phyloP scores from a whole-genome alignment of 108 stramenopile species.

The Schizochytrium sp. region DNA sequence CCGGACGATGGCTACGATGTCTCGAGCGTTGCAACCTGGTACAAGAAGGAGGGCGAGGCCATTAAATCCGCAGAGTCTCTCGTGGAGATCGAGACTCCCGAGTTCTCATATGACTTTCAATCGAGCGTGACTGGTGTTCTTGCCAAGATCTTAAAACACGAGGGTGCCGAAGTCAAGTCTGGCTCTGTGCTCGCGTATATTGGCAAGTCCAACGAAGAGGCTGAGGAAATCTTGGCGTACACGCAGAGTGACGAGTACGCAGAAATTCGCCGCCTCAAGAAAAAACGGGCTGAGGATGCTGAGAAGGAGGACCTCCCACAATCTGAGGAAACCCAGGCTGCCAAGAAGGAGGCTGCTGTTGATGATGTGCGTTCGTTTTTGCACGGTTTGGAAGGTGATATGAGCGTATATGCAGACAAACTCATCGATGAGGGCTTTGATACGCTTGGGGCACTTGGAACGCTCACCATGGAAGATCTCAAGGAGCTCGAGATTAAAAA shows the following conservation, averaged over 20 bases:
- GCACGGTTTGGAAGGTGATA: not conserved
- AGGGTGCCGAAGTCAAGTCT: constrained; percentile 10
- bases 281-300: constrained; percentile 29
- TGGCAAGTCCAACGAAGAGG: constrained; percentile 20
- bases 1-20: constrained; percentile 27
- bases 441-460: not conserved
- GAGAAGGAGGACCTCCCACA: constrained; percentile 1
- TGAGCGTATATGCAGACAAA: not conserved
- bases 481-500: constrained; percentile 10
- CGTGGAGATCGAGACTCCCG: constrained; percentile 58
- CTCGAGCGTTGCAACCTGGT: constrained; percentile 39
- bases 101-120: constrained; percentile 49
- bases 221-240: constrained; percentile 21
- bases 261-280: constrained; percentile 23
- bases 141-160: constrained; percentile 31
- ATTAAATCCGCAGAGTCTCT: not conserved
- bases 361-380: constrained; percentile 30
- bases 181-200: constrained; percentile 12
- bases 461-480: constrained; percentile 8
- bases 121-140: constrained; percentile 46
- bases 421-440: constrained; percentile 53
- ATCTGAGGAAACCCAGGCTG: not conserved
- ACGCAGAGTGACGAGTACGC: constrained; percentile 31
- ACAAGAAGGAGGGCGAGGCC: constrained; percentile 21
- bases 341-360: not conserved